These are phyloP conservation scores for Leptomonas pyrrhocoris DNA, from an alignment of 208 protist species.

Conservation along the genomic window DNA sequence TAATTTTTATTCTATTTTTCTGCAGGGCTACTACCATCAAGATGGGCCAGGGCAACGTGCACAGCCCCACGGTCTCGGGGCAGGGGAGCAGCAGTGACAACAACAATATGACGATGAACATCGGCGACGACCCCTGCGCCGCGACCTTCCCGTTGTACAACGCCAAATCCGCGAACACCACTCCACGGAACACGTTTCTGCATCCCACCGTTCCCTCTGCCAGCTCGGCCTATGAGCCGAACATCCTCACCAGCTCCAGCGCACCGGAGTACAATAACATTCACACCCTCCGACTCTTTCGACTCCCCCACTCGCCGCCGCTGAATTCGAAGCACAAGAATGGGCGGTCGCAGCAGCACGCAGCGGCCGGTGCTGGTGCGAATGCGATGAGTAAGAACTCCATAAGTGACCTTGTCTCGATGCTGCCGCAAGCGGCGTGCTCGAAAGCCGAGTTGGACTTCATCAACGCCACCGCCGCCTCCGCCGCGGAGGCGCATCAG, in stretches of 20 bases:
- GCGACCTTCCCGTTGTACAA: neutral
- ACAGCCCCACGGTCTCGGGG: neutral
- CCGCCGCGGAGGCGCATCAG: neutral
- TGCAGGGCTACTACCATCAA: neutral
- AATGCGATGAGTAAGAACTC: no score
- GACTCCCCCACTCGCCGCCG: neutral
- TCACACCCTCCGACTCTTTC: neutral
- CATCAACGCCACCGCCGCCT: neutral
- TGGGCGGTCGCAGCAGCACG: neutral
- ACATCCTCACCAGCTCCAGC: neutral
- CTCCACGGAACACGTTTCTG: neutral
- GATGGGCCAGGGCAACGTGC: constrained; percentile 18
- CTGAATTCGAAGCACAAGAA: neutral
- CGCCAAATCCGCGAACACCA: neutral
- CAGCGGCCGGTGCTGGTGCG: neutral
- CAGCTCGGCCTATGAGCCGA: neutral
- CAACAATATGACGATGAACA: neutral
- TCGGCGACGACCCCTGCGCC: neutral
- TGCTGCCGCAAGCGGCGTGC: neutral
- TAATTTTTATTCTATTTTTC: constrained; percentile 1
- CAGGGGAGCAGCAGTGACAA: neutral
- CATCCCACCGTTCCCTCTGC: neutral
- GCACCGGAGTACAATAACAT: neutral
- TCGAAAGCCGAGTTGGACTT: neutral
- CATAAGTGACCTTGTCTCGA: no score